Percentiles rank a stretch among this genome's conserved stretches.
phyloP scores from a whole-genome alignment of 805 yeast genomes.

The Clavispora santaluciae region DNA sequence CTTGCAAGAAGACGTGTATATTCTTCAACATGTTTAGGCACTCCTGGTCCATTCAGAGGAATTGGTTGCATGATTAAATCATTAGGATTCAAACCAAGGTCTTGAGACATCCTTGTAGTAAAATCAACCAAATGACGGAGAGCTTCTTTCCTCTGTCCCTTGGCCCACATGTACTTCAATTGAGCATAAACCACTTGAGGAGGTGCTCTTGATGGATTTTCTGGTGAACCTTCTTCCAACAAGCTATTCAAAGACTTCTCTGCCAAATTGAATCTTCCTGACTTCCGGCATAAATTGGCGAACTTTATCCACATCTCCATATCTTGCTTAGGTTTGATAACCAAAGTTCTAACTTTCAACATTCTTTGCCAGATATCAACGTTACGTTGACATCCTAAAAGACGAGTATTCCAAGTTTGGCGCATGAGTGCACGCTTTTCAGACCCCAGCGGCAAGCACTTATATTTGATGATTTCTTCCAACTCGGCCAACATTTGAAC shows the following conservation, averaged over 20 bases:
- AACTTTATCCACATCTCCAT: slow-evolving; percentile 98
- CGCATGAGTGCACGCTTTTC: slow-evolving; percentile 75
- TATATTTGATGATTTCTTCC: slow-evolving; percentile 90
- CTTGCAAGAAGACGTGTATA: slow-evolving; percentile 84
- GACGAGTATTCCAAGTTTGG: slow-evolving; percentile 89
- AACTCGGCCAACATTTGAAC: slow-evolving; percentile 96
- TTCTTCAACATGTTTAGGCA: slow-evolving; percentile 71
- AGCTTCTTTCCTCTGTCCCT: slow-evolving; percentile 85
- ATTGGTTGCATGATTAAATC: slow-evolving; percentile 83
- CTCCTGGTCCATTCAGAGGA: slow-evolving; percentile 68
- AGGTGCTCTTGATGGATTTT: slow-evolving; percentile 71
- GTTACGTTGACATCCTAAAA: slow-evolving; percentile 90
- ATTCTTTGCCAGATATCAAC: slow-evolving; percentile 99
- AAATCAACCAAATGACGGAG: slow-evolving; percentile 80
- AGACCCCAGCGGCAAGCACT: slow-evolving; percentile 76
- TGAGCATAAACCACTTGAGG: slow-evolving; percentile 98
- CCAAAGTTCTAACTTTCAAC: slow-evolving; percentile 87
- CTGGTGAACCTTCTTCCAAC: slow-evolving; percentile 67
- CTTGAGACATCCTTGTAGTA: slow-evolving; percentile 85
- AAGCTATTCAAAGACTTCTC: slow-evolving; percentile 83
- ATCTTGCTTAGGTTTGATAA: slow-evolving; percentile 91
- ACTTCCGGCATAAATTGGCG: slow-evolving; percentile 91
- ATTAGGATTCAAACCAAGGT: slow-evolving; percentile 79
- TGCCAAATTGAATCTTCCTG: slow-evolving; percentile 87
- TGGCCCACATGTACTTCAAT: slow-evolving; percentile 94